Evolutionary conservation across 352 stramenopile genomes (phyloP).

Genomic region (Phytopythium cucurbitacearum): DNA sequence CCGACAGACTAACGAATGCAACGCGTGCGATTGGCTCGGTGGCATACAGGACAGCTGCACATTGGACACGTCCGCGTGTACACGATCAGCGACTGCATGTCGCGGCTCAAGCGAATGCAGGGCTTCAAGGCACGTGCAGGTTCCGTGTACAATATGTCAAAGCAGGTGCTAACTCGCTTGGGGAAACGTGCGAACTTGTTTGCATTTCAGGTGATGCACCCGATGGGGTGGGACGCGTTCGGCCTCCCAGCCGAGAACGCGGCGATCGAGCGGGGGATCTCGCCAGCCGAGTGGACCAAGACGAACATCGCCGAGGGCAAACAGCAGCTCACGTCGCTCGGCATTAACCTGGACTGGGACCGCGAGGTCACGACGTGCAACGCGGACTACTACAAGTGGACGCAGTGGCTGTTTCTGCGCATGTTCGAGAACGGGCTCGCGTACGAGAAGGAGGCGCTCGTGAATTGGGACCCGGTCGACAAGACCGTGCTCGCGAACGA

Average conservation of each 20-base stretch:
- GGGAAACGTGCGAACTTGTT: neutral
- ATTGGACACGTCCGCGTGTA: constrained; percentile 99
- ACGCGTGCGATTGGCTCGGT: neutral
- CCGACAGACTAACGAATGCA: neutral
- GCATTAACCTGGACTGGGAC: constrained; percentile 98
- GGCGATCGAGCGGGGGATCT: constrained; percentile 96
- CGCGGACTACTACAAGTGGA: constrained; percentile 98
- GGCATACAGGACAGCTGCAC: constrained; percentile 85
- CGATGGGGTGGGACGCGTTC: constrained; percentile 99
- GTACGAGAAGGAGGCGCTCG: constrained; percentile 93
- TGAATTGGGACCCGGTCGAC: constrained; percentile 99
- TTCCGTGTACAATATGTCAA: neutral
- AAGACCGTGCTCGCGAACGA: constrained; percentile 99
- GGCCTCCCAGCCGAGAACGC: constrained; percentile 99
- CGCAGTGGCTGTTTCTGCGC: constrained; percentile 99
- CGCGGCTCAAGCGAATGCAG: constrained; percentile 96
- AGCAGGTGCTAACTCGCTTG: too few species aligned
- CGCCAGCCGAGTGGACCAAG: constrained; percentile 93
- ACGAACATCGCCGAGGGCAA: constrained; percentile 98
- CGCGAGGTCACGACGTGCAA: constrained; percentile 96
- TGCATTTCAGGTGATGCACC: constrained; percentile 89
- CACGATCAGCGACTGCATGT: constrained; percentile 98
- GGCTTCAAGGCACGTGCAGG: constrained; percentile 80
- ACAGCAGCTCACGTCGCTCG: constrained; percentile 94
- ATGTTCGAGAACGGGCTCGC: constrained; percentile 96